Evolutionary conservation across 208 protist genomes (phyloP), one percentile per base, ranked within the genome.

Genomic region (Strigomonas culicis): DNA sequence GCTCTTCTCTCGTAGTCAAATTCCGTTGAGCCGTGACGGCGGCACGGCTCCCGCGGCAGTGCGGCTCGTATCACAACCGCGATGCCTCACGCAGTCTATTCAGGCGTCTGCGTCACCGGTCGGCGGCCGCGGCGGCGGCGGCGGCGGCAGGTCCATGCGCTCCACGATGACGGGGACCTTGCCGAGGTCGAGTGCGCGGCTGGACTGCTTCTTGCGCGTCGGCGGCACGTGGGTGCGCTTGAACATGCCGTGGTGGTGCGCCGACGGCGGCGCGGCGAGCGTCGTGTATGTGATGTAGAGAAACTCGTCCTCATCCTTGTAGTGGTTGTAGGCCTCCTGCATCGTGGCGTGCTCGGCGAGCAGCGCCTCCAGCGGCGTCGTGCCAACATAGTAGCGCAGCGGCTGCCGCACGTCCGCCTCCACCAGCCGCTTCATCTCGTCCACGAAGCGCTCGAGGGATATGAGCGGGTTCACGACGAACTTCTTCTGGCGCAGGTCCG

Each of bases 331-430:
- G 15, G 63, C 50, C 30, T 69, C 49, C 31, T 41, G 31, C 51
- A 68, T 68, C 3, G 52, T 32, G n/a, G n/a, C n/a, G n/a, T n/a
- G n/a, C 31, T 57, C 44, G 53, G 28, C 36, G 36, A 32, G 76
- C n/a, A 74, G 86, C 6, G 90, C 80, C 19, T 86, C 90, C 15
- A 97, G 59, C 4, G 52, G 24, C 25, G 72, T 72, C 49, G 91
- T 90, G 65, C 91, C 88, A 30, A 96, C 77, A 63, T 95, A 97
- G 51, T 97, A 76, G 74, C 94, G 95, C 53, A 97, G 90, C 11
- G 80, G 84, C 56, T 91, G 89, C 22, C 93, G 84, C 22, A 88
- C 66, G n/a, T 72, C 53, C 24, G 96, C 50, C 61, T 88, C 86
- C 59, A 97, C 93, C 21, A 89, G 72, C 68, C 94, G 94, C 19